These are phyloP conservation scores for Sugiyamaella floridensis DNA, from an alignment of 805 yeast species.

Conservation along the genomic window DNA sequence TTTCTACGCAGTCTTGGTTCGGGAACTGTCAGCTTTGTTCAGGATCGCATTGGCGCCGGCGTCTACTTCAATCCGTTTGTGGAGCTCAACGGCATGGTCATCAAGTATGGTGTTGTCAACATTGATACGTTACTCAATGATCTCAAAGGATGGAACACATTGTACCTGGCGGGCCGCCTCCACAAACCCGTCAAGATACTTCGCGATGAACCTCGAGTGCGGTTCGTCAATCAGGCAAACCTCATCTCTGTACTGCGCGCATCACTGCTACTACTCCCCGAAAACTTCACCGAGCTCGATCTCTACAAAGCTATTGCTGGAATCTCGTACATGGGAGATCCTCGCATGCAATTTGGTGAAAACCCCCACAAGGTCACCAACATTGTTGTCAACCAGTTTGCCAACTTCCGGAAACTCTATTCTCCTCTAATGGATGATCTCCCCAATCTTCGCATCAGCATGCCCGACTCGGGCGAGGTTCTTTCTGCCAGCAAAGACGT, in stretches of 20 bases:
- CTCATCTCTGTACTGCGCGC: conserved; percentile 70
- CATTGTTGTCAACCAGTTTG: conserved; percentile 72
- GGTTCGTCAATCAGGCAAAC: conserved; percentile 67
- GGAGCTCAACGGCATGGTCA: conserved; percentile 46
- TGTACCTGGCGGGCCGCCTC: conserved; percentile 85
- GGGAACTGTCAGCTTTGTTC: conserved; percentile 48
- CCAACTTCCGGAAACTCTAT: conserved; percentile 64
- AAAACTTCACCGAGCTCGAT: conserved; percentile 48
- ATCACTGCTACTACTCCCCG: conserved; percentile 49
- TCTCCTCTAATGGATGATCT: conserved; percentile 50
- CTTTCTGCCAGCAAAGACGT: conserved; percentile 1
- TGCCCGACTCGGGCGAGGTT: conserved; percentile 9
- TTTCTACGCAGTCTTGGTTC: conserved; percentile 55
- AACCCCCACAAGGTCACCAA: conserved; percentile 83
- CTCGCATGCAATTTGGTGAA: conserved; percentile 81
- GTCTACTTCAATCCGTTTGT: conserved; percentile 92
- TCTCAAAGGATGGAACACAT: conserved; percentile 73
- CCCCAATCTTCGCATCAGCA: conserved; percentile 29
- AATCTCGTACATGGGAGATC: conserved; percentile 84
- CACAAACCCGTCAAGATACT: conserved; percentile 87
- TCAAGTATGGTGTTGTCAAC: conserved; percentile 85
- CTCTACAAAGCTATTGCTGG: conserved; percentile 72
- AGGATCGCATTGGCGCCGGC: conserved; percentile 68
- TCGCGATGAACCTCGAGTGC: conserved; percentile 55
- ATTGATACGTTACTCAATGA: conserved; percentile 56